Percentiles rank a stretch among this genome's conserved stretches.
These are phyloP conservation scores for Pseudogymnoascus sp. DNA, from an alignment of 2,329 filamentous ascomycete genomes.

Conservation along the genomic window DNA sequence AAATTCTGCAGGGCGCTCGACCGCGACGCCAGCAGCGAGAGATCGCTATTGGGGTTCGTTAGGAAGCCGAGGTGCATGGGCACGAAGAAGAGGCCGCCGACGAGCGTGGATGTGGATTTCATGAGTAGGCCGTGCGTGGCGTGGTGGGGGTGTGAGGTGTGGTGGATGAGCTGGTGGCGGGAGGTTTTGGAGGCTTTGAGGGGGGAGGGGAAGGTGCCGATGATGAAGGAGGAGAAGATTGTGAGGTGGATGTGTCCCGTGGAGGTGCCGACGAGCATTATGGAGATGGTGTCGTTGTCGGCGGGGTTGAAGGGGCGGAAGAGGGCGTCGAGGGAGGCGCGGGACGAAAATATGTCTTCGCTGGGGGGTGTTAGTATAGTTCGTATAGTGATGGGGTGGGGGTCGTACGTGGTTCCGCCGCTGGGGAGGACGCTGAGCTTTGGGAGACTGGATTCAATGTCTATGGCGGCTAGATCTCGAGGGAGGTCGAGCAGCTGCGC, in stretches of 20 bases:
- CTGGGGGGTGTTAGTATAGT: constrained; percentile 18
- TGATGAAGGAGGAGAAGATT: constrained; percentile 78
- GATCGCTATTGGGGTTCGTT: constrained; percentile 63
- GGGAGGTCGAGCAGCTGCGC: constrained; percentile 49
- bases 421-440: constrained; percentile 66
- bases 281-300: constrained; percentile 67
- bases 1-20: constrained; percentile 82
- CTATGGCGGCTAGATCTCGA: constrained; percentile 63
- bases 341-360: constrained; percentile 30
- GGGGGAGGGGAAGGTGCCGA: constrained; percentile 56
- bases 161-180: constrained; percentile 37
- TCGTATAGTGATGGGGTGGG: neutral
- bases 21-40: constrained; percentile 79
- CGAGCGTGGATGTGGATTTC: constrained; percentile 35
- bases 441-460: constrained; percentile 68
- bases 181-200: constrained; percentile 28
- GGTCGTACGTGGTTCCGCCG: constrained; percentile 53
- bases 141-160: constrained; percentile 64
- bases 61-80: constrained; percentile 81
- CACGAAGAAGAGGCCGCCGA: constrained; percentile 48
- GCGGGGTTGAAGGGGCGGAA: constrained; percentile 40
- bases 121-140: constrained; percentile 72
- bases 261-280: constrained; percentile 66
- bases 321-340: constrained; percentile 28
- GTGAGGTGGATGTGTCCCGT: constrained; percentile 67